Evolutionary conservation across 2,329 filamentous ascomycete genomes (phyloP).

Genomic region (Penicillium psychrosexuale): DNA sequence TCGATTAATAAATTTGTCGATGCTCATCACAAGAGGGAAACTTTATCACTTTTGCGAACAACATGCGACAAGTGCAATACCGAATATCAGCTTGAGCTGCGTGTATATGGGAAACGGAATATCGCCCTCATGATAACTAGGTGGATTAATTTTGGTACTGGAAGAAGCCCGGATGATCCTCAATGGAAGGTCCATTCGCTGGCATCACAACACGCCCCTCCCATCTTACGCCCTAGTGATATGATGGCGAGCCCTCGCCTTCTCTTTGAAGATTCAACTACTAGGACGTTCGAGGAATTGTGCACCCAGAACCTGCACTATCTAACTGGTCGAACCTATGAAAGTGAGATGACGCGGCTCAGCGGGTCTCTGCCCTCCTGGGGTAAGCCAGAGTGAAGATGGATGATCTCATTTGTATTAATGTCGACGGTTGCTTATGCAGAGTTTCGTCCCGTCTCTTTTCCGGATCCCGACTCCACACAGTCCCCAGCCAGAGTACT

Average conservation of each 20-base stretch:
- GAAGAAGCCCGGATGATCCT: not conserved
- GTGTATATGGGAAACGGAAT: not conserved
- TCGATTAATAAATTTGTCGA: not conserved
- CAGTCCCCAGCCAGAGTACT: no score
- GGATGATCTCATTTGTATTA: not conserved
- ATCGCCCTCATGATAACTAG: conserved; percentile 1
- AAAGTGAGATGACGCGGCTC: not conserved
- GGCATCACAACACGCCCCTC: no score
- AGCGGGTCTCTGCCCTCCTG: not conserved
- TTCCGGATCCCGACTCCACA: no score
- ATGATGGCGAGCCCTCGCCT: not conserved
- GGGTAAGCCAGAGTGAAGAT: not conserved
- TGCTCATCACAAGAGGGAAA: not conserved
- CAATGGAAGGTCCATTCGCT: not conserved
- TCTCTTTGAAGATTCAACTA: not conserved
- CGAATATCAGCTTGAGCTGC: conserved; percentile 2
- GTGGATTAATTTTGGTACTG: conserved; percentile 9
- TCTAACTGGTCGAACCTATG: not conserved
- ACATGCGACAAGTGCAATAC: conserved; percentile 2
- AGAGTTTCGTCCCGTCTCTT: not conserved
- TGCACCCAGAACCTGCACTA: not conserved
- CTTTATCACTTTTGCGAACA: not conserved
- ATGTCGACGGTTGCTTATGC: no score
- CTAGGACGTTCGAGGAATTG: not conserved
- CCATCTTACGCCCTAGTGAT: not conserved